Conservation (phyloP, 2,329 filamentous ascomycete genomes). For the Nemania sp. region DNA sequence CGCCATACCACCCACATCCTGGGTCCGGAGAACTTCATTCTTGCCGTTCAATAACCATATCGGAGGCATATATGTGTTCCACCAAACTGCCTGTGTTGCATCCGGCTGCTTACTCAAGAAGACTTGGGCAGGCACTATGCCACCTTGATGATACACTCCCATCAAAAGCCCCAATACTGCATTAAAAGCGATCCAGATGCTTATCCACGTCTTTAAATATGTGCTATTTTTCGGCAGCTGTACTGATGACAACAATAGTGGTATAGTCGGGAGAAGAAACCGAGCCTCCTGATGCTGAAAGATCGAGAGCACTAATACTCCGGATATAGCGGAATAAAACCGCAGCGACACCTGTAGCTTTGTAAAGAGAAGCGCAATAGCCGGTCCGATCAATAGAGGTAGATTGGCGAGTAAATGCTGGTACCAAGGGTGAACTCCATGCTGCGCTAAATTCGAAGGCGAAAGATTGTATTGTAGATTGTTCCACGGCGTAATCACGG, state of each 20-base stretch:
- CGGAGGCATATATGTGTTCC: slow-evolving; percentile 87
- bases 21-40: slow-evolving; percentile 76
- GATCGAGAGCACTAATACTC: slow-evolving; percentile 75
- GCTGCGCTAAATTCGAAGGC: slow-evolving; percentile 76
- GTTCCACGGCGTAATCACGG: slow-evolving; percentile 81
- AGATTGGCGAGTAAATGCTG: slow-evolving; percentile 80
- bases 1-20: slow-evolving; percentile 79
- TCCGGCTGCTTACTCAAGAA: slow-evolving; percentile 78
- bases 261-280: slow-evolving; percentile 80
- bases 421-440: slow-evolving; percentile 83
- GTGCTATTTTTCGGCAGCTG: slow-evolving; percentile 69
- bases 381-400: slow-evolving; percentile 78
- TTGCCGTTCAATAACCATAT: slow-evolving; percentile 84
- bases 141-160: slow-evolving; percentile 86
- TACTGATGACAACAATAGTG: slow-evolving; percentile 80
- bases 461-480: slow-evolving; percentile 81
- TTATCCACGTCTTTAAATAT: slow-evolving; percentile 66
- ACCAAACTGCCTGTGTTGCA: slow-evolving; percentile 79
- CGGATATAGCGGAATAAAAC: slow-evolving; percentile 79
- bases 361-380: slow-evolving; percentile 69
- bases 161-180: slow-evolving; percentile 75
- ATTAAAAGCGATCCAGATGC: slow-evolving; percentile 77
- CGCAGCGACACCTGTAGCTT: slow-evolving; percentile 69
- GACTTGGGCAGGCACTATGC: slow-evolving; percentile 79
- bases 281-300: slow-evolving; percentile 86